These are phyloP conservation scores for Turnera subulata DNA, from an alignment of 345 rosid genomes.

Conservation along the genomic window DNA sequence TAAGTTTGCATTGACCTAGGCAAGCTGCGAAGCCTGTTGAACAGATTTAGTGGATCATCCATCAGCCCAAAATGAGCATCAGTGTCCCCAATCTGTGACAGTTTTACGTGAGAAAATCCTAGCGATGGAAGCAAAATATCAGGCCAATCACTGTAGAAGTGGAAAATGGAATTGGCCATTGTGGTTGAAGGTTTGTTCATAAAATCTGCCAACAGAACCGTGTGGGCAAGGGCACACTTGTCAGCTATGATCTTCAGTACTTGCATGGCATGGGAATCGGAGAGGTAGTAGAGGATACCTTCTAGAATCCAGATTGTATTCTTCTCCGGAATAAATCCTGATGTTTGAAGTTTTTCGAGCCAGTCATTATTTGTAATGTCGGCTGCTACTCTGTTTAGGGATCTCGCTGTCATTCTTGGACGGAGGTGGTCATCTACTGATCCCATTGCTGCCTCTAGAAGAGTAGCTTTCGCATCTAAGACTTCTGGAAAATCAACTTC, in stretches of 20 bases:
- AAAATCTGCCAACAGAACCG: constrained; percentile 89
- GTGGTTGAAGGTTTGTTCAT: constrained; percentile 85
- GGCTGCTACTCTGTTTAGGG: constrained; percentile 73
- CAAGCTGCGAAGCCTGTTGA: constrained; percentile 74
- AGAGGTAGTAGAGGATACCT: constrained; percentile 85
- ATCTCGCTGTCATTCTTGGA: constrained; percentile 54
- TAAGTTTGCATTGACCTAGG: constrained; percentile 67
- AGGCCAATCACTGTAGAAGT: constrained; percentile 95
- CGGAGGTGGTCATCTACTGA: constrained; percentile 36
- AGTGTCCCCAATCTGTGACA: constrained; percentile 92
- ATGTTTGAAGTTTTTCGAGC: constrained; percentile 65
- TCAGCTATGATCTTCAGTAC: constrained; percentile 80
- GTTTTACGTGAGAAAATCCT: constrained; percentile 76
- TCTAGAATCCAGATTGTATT: constrained; percentile 90
- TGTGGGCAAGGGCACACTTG: constrained; percentile 49
- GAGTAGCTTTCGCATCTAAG: constrained; percentile 56
- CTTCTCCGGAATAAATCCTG: constrained; percentile 64
- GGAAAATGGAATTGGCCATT: constrained; percentile 61
- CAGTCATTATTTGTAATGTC: constrained; percentile 67
- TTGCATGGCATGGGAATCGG: constrained; percentile 77
- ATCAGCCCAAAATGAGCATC: constrained; percentile 86
- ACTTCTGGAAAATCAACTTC: constrained; percentile 89
- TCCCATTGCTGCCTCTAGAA: constrained; percentile 54
- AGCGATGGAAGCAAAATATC: constrained; percentile 79
- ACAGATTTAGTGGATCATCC: constrained; percentile 67